Evolutionary conservation across 805 yeast genomes (phyloP).

Genomic region (Cyberlindnera galapagoensis): DNA sequence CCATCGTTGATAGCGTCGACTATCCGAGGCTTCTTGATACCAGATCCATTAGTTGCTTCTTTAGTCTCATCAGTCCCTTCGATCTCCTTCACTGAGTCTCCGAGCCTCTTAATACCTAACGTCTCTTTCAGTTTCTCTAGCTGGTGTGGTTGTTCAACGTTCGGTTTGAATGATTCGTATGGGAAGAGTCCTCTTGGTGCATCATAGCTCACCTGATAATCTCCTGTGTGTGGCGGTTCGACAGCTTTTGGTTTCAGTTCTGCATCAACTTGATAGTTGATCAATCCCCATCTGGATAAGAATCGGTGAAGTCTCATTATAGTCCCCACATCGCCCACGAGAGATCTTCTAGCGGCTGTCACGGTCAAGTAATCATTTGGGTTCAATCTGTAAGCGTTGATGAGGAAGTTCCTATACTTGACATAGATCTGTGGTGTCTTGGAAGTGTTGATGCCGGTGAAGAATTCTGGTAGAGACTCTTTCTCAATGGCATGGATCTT

Average conservation of each 20-base stretch:
- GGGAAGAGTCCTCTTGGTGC: conserved; percentile 93
- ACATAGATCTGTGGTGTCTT: conserved; percentile 79
- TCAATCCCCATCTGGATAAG: conserved; percentile 86
- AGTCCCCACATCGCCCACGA: conserved; percentile 89
- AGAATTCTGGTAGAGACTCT: conserved; percentile 84
- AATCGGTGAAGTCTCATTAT: conserved; percentile 80
- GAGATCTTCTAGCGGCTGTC: conserved; percentile 85
- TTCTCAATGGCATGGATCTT: conserved; percentile 72
- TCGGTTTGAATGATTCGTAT: conserved; percentile 71
- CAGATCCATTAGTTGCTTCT: conserved; percentile 7
- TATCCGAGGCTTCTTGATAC: conserved; percentile 29
- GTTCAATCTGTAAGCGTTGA: conserved; percentile 79
- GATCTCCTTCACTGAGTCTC: conserved; percentile 9
- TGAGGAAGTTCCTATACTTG: conserved; percentile 82
- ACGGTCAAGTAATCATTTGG: conserved; percentile 86
- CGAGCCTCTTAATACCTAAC: conserved; percentile 15
- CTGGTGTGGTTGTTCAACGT: conserved; percentile 40
- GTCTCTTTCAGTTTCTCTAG: conserved; percentile 36
- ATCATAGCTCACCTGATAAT: conserved; percentile 71
- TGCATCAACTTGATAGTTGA: conserved; percentile 87
- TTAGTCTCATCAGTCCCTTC: conserved; percentile 5
- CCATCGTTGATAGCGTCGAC: conserved; percentile 33
- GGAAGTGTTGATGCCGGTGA: conserved; percentile 60
- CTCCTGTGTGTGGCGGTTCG: conserved; percentile 72
- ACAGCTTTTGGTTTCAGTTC: conserved; percentile 61